Evolutionary conservation across 1,284 basidiomycete genomes (phyloP).

Genomic region (Gymnopus androsaceus): DNA sequence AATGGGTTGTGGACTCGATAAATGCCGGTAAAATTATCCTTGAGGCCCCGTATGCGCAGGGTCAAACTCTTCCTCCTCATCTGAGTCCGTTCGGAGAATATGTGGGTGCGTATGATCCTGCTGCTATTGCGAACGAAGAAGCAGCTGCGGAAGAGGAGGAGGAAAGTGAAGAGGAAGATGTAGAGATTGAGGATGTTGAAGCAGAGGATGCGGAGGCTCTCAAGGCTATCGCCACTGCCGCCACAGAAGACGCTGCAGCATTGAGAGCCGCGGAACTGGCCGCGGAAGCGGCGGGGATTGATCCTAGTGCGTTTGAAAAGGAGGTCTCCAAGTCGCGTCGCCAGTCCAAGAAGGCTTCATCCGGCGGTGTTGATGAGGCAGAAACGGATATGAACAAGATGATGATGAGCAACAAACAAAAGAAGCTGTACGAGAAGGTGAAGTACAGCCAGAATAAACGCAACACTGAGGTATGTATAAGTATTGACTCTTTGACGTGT

Average conservation of each 20-base stretch:
- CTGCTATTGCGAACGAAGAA: constrained; percentile 32
- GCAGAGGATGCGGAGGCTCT: constrained; percentile 39
- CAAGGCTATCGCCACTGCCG: constrained; percentile 54
- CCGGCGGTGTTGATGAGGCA: constrained; percentile 37
- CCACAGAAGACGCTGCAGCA: constrained; percentile 67
- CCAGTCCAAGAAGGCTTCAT: constrained; percentile 40
- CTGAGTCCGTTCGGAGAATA: constrained; percentile 92
- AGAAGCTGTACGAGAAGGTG: constrained; percentile 95
- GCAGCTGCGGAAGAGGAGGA: constrained; percentile 35
- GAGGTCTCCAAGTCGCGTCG: constrained; percentile 72
- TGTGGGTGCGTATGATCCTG: constrained; percentile 77
- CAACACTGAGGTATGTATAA: constrained; percentile 71
- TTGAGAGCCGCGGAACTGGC: constrained; percentile 90
- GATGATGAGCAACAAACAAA: constrained; percentile 97
- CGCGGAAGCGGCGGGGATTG: constrained; percentile 89
- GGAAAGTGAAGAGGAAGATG: constrained; percentile 35
- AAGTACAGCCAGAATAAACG: constrained; percentile 86
- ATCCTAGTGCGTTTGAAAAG: constrained; percentile 82
- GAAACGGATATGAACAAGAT: constrained; percentile 97
- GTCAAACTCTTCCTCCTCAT: constrained; percentile 90
- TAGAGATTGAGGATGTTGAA: constrained; percentile 32
- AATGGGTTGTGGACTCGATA: constrained; percentile 97
- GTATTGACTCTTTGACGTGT: constrained; percentile 6
- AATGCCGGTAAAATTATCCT: constrained; percentile 86
- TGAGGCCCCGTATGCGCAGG: constrained; percentile 87